Evolutionary conservation across 495 filamentous ascomycete species (phyloP), one percentile per base, ranked within the genome.

Genomic region (Emericellopsis terricola): DNA sequence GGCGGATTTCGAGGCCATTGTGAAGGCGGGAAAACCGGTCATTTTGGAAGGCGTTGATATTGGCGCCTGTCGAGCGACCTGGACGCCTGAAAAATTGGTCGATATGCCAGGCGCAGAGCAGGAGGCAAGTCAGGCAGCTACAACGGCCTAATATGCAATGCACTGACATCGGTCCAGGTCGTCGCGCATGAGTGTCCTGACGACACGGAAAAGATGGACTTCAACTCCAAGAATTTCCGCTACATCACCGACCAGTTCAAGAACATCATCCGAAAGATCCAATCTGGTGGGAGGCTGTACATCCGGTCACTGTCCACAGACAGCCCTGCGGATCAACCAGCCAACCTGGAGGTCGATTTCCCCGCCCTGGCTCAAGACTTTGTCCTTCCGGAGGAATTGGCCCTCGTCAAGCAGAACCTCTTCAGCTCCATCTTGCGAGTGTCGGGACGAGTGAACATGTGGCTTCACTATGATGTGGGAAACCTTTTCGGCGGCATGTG

Each of bases 381-480:
- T 52, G 45, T 52, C 16, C 54, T 93, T 4, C 81, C 84, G 8
- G 48, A 64, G 8, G 57, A 72, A 32, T 56, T 93, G 17, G 52
- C 56, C 1, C 52, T 65, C n/a, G 70, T 76, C 2, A 47, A 47
- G 1, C 55, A 69, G 15, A 72, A 73, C 41, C 56, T 65, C n/a
- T 83, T 91, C 46, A 89, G 78, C 47, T 83, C 81, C 0, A 75
- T 82, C 0, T 52, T 92, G 16, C 63, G 84, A 17, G 73, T 94
- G 28, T 86, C 81, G 10, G 81, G 82, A 1, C 74, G 70, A 0
- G 82, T 91, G 3, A 75, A 69, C 17, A 82, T 96, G 71, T 94
- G 84, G 86, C 60, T 92, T 17, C 83, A 94, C 51, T 93, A 86
- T 58, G 82, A 93, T 52, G 78, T 80, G 54, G 59, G 67, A 53